These are phyloP conservation scores for Grosmannia huntii DNA, from an alignment of 2,329 filamentous ascomycete species.

Conservation along the genomic window DNA sequence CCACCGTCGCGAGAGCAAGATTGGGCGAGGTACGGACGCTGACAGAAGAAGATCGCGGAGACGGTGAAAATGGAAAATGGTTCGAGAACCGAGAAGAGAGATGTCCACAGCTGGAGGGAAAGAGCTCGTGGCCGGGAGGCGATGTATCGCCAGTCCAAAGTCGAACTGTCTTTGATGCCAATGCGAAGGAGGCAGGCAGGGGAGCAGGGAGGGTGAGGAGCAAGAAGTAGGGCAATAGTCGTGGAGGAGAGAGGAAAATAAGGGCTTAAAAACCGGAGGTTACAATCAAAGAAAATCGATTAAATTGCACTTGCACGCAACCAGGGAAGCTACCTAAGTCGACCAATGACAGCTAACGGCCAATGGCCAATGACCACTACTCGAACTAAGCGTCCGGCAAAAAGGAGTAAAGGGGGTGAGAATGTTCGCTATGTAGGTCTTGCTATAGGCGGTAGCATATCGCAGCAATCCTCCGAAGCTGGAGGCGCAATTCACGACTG, in stretches of 20 bases:
- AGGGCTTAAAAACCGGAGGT: conserved; percentile 1
- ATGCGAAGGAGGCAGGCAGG: not conserved
- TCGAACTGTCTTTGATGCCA: not conserved
- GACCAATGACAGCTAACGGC: not conserved
- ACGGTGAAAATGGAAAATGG: not conserved
- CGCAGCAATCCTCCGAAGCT: not conserved
- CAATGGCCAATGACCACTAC: not conserved
- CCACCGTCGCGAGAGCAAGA: not conserved
- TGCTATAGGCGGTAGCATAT: not conserved
- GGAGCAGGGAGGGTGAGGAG: not conserved
- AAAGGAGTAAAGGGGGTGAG: not conserved
- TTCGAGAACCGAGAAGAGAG: not conserved
- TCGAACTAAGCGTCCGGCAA: not conserved
- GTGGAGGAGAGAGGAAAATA: not conserved
- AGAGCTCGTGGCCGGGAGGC: not conserved
- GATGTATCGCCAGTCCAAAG: not conserved
- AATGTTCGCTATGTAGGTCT: not conserved
- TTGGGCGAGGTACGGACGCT: not conserved
- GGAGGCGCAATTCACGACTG: not conserved
- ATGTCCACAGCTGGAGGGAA: not conserved
- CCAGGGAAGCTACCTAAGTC: not conserved
- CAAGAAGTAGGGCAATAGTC: not conserved
- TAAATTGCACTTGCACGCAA: conserved; percentile 1
- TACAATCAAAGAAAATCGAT: not conserved
- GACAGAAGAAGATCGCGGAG: not conserved